Base-by-base conservation (phyloP, 106 monocot genomes). In the Dendrobium officinale region DNA sequence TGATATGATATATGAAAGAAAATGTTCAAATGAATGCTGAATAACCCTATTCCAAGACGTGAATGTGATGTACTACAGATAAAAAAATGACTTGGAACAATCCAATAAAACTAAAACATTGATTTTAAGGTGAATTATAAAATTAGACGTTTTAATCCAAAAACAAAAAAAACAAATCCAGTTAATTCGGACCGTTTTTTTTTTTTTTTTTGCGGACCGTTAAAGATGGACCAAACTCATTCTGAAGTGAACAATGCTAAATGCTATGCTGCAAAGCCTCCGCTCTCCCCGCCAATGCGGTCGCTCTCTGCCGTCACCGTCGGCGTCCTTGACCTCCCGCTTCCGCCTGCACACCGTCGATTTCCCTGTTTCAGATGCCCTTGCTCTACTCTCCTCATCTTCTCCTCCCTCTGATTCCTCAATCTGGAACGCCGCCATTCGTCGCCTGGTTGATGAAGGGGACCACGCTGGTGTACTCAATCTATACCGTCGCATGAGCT, bases 401-500 rank as follows among this genome's bases (percentile, higher is more conserved):
- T 26, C 70, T 70, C 48, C 77, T 31, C n/a, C 75, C 56, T 27
- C 64, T 33, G 88, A 85, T 42, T 17, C 83, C 67, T 88, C 80
- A 45, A 58, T 73, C 1, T 86, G 86, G 84, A 86, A 83, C 55
- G 73, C 70, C 49, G 42, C 82, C 54, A 77, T 89, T 19, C 86
- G 86, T 33, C 56, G 64, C 27, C 18, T 77, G 31, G 33, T 64
- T 13, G 86, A 83, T 20, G 22, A 43, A 41, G 86, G 80, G 0
- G 59, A 40, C 24, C 51, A 80, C 64, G 70, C 72, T 2, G 74
- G 74, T 17, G 87, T 79, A n/a, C 78, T 88, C 40, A 55, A 42
- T 15, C 31, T 86, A 40, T 86, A 88, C 79, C 79, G 40, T 20
- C 83, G 41, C 7, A 86, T 91, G 91, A 82, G 66, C 51, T 67